These are phyloP conservation scores for Metschnikowia colocasiae DNA, from an alignment of 805 yeast species.

Conservation along the genomic window DNA sequence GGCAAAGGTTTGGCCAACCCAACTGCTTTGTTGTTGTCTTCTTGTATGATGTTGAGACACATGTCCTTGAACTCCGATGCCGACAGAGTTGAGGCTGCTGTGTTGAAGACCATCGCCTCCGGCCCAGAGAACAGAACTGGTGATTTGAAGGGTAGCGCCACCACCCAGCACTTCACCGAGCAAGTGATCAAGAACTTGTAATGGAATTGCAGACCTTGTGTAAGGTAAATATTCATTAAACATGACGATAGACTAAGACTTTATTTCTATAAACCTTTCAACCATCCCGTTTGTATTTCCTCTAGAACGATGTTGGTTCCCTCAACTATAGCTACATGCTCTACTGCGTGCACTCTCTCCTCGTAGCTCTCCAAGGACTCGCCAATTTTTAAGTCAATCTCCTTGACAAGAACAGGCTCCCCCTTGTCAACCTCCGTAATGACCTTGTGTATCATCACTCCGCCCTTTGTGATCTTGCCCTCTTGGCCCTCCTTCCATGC, in stretches of 20 bases:
- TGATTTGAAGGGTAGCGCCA: conserved; percentile 89
- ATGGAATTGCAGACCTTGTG: conserved; percentile 11
- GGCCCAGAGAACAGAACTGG: conserved; percentile 95
- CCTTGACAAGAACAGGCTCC: conserved; percentile 79
- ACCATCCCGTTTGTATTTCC: conserved; percentile 21
- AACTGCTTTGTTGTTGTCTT: conserved; percentile 91
- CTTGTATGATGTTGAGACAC: conserved; percentile 99
- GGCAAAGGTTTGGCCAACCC: conserved; percentile 99
- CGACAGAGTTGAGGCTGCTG: conserved; percentile 83
- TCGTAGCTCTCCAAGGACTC: conserved; percentile 82
- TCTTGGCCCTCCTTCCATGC: conserved; percentile 94
- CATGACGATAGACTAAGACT: conserved; percentile 6
- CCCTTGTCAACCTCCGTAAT: conserved; percentile 95
- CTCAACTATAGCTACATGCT: conserved; percentile 90
- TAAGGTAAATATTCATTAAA: conserved; percentile 14
- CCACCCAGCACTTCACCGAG: conserved; percentile 86
- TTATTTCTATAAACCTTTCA: conserved; percentile 2
- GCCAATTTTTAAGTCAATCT: conserved; percentile 63
- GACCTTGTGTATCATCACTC: conserved; percentile 96
- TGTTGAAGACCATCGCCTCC: conserved; percentile 83
- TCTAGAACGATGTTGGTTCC: conserved; percentile 68
- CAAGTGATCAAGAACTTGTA: conserved; percentile 79
- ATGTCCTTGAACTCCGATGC: conserved; percentile 86
- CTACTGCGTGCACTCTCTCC: conserved; percentile 73
- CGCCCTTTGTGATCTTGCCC: conserved; percentile 72